A percentile compares a stretch with the other conserved stretches of the same genome.
Conservation (phyloP, 257 asterid genomes). For the Solanum sparsipilum region DNA sequence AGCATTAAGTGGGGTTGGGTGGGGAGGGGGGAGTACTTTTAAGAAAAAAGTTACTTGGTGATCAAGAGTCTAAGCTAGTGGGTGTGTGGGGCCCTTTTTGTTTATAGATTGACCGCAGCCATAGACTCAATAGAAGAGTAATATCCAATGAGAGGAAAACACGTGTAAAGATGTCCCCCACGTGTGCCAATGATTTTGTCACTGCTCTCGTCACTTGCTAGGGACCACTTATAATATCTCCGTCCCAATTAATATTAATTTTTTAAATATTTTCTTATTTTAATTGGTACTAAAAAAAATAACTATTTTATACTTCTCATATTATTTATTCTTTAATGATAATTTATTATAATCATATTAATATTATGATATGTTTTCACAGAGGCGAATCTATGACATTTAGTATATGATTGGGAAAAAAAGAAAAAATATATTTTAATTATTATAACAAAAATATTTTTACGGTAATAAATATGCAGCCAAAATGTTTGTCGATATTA, state of each 20-base stretch:
- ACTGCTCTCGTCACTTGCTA: conserved; percentile 17
- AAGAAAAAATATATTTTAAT: no score
- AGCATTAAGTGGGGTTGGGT: not conserved
- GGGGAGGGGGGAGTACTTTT: not conserved
- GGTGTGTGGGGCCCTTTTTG: not conserved
- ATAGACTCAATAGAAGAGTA: not conserved
- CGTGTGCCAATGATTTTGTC: conserved; percentile 4
- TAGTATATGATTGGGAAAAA: not conserved
- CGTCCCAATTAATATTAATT: not conserved
- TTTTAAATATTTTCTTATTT: not conserved
- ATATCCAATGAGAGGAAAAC: not conserved
- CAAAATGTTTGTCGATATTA: no score
- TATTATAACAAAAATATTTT: no score
- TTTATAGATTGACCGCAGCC: conserved; percentile 10
- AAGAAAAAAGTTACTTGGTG: not conserved
- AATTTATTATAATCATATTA: not conserved
- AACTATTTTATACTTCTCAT: not conserved
- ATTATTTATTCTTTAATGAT: not conserved
- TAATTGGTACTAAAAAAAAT: not conserved
- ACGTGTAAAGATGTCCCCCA: not conserved
- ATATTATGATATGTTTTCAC: not conserved
- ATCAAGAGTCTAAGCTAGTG: not conserved
- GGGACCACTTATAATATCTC: not conserved
- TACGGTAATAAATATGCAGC: no score
- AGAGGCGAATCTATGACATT: no score